Base-by-base conservation (phyloP, 2,329 filamentous ascomycete genomes). In the Knoxdaviesia proteae region DNA sequence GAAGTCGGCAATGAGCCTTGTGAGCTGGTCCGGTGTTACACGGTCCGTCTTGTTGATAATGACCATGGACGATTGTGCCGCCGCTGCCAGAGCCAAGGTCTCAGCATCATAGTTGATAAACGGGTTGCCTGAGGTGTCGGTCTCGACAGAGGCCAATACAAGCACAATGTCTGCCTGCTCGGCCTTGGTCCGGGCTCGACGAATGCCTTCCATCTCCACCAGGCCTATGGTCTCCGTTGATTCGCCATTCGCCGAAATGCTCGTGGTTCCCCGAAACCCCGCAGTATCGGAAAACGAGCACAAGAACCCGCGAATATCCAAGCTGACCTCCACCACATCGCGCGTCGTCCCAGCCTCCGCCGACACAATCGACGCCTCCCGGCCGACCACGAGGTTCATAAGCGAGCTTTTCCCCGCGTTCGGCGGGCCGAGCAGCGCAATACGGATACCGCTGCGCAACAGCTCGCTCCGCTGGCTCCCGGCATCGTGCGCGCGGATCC, bases 221-320 rank as follows among this genome's bases (percentile, higher is more conserved):
- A 69, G 64, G 1, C 86, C 83, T 46, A 94, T 74, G 34, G 50
- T 50, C 42, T 47, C 45, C 44, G 30, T 44, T 32, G 35, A 44
- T 41, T 46, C 50, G n/a, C 42, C 41, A 5, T 47, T 34, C 5
- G 36, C 42, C 30, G 39, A 42, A 6, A 44, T 41, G 6, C 45
- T 47, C 10, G 43, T 43, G n/a, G 50, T 50, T 40, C 68, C 72
- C 41, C 86, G 69, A 50, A 98, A 74, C 1, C 90, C 90, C 20
- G 90, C 90, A 52, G 90, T 96, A 60, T 98, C 90, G 10, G 88
- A 87, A 54, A 98, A 78, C n/a, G 82, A 83, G 58, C 87, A 93
- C 41, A 92, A 74, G 62, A 82, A 98, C 0, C 90, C 90, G 1
- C 78, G 76, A 40, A 98, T 68, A 59, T 98, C 90, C 31, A 98